Base-by-base conservation (phyloP, 495 filamentous ascomycete species). In the Trichoderma virens region DNA sequence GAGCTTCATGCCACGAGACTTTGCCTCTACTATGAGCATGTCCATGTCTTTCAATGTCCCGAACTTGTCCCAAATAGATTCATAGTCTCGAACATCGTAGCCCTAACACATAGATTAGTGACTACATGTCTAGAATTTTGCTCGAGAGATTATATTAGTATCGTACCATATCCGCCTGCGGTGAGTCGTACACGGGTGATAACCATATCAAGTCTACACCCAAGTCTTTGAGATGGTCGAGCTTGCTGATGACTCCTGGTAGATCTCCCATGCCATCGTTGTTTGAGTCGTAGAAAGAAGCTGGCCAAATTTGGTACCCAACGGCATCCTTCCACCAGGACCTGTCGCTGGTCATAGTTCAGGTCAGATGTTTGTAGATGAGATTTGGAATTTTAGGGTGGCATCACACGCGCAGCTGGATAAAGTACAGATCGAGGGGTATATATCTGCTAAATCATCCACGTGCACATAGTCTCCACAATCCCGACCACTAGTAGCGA, bases 301-400 rank as follows among this genome's bases (percentile, higher is more conserved):
- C 81, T 2, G 87, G 87, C 76, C 87, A 90, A 63, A 88, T 85
- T 67, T 89, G 86, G n/a, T n/a, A n/a, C n/a, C n/a, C n/a, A n/a
- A n/a, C n/a, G n/a, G n/a, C n/a, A n/a, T n/a, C n/a, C n/a, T n/a
- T n/a, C n/a, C n/a, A n/a, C n/a, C n/a, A n/a, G n/a, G n/a, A n/a
- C n/a, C n/a, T n/a, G n/a, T n/a, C n/a, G n/a, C n/a, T n/a, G n/a
- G n/a, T n/a, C n/a, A n/a, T n/a, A n/a, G n/a, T n/a, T n/a, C n/a
- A n/a, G n/a, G n/a, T n/a, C n/a, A n/a, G n/a, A n/a, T n/a, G n/a
- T n/a, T n/a, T n/a, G n/a, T n/a, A n/a, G n/a, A n/a, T n/a, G n/a
- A n/a, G n/a, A n/a, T n/a, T n/a, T n/a, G n/a, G n/a, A n/a, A n/a
- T n/a, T n/a, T n/a, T n/a, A n/a, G n/a, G n/a, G n/a, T n/a, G n/a